Conservation (phyloP, 306 rosid species). For the Senna siamea region DNA sequence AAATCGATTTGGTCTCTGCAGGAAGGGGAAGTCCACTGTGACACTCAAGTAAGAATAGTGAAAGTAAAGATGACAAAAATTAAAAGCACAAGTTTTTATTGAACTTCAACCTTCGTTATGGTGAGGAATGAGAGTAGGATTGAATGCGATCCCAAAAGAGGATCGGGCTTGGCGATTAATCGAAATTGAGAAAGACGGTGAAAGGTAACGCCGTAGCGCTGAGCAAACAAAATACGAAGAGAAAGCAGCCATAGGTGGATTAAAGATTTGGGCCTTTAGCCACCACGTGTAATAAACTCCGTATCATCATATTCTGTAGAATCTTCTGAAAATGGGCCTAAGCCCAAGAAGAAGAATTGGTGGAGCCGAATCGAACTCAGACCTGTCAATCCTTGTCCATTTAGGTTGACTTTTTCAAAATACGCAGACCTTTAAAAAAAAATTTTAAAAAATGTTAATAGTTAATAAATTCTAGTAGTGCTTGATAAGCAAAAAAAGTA, state of each 20-base stretch:
- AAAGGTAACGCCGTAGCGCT: conserved; percentile 33
- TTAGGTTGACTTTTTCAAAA: too few species aligned
- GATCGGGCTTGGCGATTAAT: conserved; percentile 38
- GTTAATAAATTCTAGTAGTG: too few species aligned
- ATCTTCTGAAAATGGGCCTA: too few species aligned
- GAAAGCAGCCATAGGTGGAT: conserved; percentile 48
- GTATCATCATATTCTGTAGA: too few species aligned
- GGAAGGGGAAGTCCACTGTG: not conserved
- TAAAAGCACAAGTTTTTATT: not conserved
- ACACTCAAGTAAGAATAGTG: not conserved
- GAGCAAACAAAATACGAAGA: conserved; percentile 19
- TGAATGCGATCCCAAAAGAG: conserved; percentile 20
- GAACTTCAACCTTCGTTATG: conserved; percentile 54
- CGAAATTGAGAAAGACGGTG: conserved; percentile 52
- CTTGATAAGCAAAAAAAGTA: too few species aligned
- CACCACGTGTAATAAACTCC: not conserved
- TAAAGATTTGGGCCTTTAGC: not conserved
- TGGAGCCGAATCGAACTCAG: too few species aligned
- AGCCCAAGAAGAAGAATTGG: not conserved
- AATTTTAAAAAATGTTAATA: too few species aligned
- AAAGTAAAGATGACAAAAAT: not conserved
- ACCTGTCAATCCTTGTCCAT: too few species aligned
- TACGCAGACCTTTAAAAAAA: too few species aligned
- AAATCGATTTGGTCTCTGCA: conserved; percentile 53
- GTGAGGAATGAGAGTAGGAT: conserved; percentile 45